phyloP scores from a whole-genome alignment of 306 rosid species.

The Vachellia collinsii region DNA sequence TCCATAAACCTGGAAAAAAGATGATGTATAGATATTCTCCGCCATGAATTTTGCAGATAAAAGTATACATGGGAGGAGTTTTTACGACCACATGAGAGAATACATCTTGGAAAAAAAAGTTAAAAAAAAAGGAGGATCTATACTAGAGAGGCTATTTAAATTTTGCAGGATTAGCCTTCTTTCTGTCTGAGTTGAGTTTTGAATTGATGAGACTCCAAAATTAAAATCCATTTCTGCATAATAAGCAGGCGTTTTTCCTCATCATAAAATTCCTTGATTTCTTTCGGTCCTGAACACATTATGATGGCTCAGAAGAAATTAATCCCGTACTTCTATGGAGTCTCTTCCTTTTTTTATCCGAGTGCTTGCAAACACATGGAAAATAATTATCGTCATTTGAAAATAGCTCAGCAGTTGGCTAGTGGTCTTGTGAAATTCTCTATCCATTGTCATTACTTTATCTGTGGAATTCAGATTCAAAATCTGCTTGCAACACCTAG shows the following conservation, averaged over 20 bases:
- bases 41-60: constrained; percentile 89
- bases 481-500: neutral
- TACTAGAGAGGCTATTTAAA: constrained; percentile 53
- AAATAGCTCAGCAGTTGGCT: neutral
- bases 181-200: constrained; percentile 53
- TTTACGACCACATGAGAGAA: constrained; percentile 51
- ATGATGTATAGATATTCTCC: constrained; percentile 73
- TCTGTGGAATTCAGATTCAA: neutral
- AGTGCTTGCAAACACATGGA: neutral
- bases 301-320: constrained; percentile 29
- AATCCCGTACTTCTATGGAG: constrained; percentile 23
- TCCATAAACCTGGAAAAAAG: constrained; percentile 52
- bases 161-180: constrained; percentile 73
- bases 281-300: constrained; percentile 26
- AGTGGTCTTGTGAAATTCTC: neutral
- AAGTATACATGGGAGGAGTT: constrained; percentile 64
- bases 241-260: constrained; percentile 34
- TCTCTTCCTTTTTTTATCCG: constrained; percentile 4
- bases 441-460: neutral
- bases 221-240: constrained; percentile 40
- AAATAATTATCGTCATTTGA: neutral
- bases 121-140: constrained; percentile 38
- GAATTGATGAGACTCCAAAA: constrained; percentile 38
- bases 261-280: constrained; percentile 41
- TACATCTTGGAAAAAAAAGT: constrained; percentile 31